Evolutionary conservation across 371 early-diverging fungal genomes (phyloP).

Genomic region (Apophysomyces trapeziformis): DNA sequence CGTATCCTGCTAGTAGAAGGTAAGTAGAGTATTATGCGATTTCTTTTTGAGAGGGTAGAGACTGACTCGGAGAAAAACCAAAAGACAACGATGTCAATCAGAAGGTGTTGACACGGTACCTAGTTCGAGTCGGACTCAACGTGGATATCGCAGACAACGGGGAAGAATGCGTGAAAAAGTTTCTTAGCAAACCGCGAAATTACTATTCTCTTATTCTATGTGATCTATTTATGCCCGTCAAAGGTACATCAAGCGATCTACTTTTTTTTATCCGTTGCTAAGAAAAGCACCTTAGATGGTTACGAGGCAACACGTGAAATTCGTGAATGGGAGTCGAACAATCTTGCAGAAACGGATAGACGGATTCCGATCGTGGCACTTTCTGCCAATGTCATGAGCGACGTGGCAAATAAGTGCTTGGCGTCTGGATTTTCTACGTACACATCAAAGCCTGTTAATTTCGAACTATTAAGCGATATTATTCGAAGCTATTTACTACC

Average conservation of each 20-base stretch:
- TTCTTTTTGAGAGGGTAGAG: neutral
- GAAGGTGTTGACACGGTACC: slow-evolving; percentile 59
- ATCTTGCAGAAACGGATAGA: slow-evolving; percentile 34
- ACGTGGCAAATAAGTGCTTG: slow-evolving; percentile 60
- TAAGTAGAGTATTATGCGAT: slow-evolving; percentile 17
- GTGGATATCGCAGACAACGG: slow-evolving; percentile 63
- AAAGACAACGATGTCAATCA: slow-evolving; percentile 66
- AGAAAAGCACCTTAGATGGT: slow-evolving; percentile 51
- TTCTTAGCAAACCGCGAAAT: slow-evolving; percentile 43
- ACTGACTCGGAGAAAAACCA: neutral
- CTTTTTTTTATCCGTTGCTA: neutral
- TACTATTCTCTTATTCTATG: slow-evolving; percentile 61
- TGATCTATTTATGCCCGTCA: slow-evolving; percentile 70
- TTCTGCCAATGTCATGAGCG: slow-evolving; percentile 71
- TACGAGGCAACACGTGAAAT: slow-evolving; percentile 65
- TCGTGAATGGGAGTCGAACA: slow-evolving; percentile 58
- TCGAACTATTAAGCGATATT: slow-evolving; percentile 63
- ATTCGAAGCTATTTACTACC: slow-evolving; percentile 48
- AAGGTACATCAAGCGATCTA: slow-evolving; percentile 38
- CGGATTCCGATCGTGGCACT: slow-evolving; percentile 64
- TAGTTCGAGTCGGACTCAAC: slow-evolving; percentile 53
- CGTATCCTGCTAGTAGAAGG: slow-evolving; percentile 59
- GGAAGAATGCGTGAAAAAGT: slow-evolving; percentile 55
- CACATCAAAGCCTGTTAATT: slow-evolving; percentile 70
- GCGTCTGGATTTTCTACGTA: slow-evolving; percentile 63